Evolutionary conservation across 129 eudicot species (phyloP).

Genomic region (Artemisia annua): DNA sequence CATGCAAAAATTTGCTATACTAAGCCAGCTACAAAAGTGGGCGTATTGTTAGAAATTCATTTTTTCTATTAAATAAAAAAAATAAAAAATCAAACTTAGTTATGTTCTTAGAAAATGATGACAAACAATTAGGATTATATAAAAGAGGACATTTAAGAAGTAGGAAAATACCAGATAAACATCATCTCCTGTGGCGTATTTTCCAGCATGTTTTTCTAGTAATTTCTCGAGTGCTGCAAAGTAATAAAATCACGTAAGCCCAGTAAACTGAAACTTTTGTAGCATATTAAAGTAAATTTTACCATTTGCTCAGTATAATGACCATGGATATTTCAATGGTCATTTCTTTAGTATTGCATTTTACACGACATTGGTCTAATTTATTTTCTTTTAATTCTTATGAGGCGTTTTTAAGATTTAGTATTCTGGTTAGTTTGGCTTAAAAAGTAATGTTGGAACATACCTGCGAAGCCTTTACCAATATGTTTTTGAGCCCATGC

Average conservation of each 20-base stretch:
- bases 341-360: constrained; percentile 13
- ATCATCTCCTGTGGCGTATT: constrained; percentile 75
- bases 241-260: neutral
- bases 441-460: constrained; percentile 15
- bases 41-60: too few species aligned
- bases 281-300: constrained; percentile 2
- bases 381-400: neutral
- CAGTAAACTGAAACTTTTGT: constrained; percentile 4
- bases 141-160: neutral
- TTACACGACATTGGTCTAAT: neutral
- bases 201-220: constrained; percentile 53
- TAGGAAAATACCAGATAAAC: constrained; percentile 49
- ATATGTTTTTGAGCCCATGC: constrained; percentile 65
- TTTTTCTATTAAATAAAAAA: neutral
- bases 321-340: neutral
- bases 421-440: constrained; percentile 8
- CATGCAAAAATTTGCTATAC: too few species aligned
- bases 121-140: neutral
- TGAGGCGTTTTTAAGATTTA: neutral
- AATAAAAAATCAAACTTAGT: neutral
- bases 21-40: too few species aligned
- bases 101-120: neutral
- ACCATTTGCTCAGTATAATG: neutral
- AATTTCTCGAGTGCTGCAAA: constrained; percentile 69
- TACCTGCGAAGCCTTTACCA: constrained; percentile 70